Evolutionary conservation across 257 asterid genomes (phyloP).

Genomic region (Solanum pennellii): DNA sequence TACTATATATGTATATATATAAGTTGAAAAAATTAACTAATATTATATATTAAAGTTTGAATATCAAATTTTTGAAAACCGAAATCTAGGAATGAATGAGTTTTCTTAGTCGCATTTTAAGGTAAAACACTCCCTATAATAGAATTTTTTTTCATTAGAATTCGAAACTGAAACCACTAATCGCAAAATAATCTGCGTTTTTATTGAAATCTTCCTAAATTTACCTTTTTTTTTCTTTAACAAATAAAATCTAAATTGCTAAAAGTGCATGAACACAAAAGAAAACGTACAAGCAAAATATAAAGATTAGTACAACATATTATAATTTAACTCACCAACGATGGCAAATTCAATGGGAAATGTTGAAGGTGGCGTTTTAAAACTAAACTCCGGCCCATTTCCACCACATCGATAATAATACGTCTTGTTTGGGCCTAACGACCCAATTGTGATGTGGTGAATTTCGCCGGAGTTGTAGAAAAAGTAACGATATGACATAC

Average conservation of each 20-base stretch:
- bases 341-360: conserved; percentile 67
- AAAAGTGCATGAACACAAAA: conserved; percentile 19
- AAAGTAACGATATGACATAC: conserved; percentile 37
- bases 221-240: background rate
- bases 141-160: background rate
- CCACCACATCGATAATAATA: conserved; percentile 77
- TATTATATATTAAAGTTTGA: background rate
- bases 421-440: conserved; percentile 47
- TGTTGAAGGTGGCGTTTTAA: conserved; percentile 59
- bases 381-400: conserved; percentile 46
- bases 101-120: too few relatives aligned
- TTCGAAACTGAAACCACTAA: too few relatives aligned
- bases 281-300: background rate
- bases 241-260: background rate
- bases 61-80: background rate
- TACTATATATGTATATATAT: background rate
- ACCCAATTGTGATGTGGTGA: conserved; percentile 69
- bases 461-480: conserved; percentile 57
- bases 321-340: conserved; percentile 40
- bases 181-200: too few relatives aligned
- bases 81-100: too few relatives aligned
- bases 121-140: too few relatives aligned
- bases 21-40: background rate
- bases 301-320: background rate
- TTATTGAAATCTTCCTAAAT: background rate